phyloP scores from a whole-genome alignment of 2,329 filamentous ascomycete species.

The Dactylellina parvicollis region DNA sequence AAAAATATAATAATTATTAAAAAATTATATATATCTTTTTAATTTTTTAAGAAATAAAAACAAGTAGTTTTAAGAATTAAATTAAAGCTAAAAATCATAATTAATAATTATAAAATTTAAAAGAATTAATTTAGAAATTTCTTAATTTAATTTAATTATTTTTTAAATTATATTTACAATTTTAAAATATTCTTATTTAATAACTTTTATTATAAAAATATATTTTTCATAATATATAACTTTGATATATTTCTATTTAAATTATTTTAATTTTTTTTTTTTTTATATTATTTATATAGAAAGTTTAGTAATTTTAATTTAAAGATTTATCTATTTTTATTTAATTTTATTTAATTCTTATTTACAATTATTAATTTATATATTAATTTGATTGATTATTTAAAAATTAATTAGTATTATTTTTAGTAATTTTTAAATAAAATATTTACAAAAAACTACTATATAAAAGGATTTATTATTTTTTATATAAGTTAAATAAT shows the following conservation, averaged over 20 bases:
- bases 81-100: background rate
- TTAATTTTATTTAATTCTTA: too few species aligned
- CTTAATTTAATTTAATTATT: background rate
- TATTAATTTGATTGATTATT: background rate
- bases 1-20: background rate
- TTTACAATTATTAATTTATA: background rate
- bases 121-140: background rate
- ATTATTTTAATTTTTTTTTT: background rate
- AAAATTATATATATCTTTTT: background rate
- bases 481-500: too few species aligned
- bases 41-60: background rate
- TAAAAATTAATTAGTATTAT: too few species aligned
- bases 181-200: background rate
- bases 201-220: background rate
- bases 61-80: background rate
- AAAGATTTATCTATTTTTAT: too few species aligned
- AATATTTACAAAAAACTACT: background rate
- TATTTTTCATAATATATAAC: background rate
- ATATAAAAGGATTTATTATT: too few species aligned
- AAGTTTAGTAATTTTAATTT: slow-evolving; percentile 1
- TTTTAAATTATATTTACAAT: background rate
- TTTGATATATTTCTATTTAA: background rate
- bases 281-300: background rate
- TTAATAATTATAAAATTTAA: background rate
- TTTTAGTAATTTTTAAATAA: too few species aligned